A percentile compares a stretch with the other conserved stretches of the same genome.
Evolutionary conservation across 306 rosid species (phyloP).

Genomic region (Dicorynia guianensis): DNA sequence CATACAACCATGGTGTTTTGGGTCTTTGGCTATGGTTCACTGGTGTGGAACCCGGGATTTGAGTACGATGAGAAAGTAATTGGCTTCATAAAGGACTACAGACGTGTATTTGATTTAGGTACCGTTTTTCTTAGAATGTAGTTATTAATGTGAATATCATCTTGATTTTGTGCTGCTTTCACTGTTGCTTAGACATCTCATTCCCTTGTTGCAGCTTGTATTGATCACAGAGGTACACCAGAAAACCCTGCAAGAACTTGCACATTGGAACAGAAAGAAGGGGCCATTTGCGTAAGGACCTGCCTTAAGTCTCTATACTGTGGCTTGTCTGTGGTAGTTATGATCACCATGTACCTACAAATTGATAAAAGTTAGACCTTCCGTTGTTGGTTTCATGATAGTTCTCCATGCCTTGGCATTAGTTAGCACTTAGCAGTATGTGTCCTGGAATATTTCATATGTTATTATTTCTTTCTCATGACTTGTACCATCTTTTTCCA

Average conservation of each 20-base stretch:
- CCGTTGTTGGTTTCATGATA: neutral
- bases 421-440: neutral
- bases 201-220: slow-evolving; percentile 65
- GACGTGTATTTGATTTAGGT: slow-evolving; percentile 96
- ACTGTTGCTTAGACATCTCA: slow-evolving; percentile 2
- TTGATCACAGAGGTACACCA: slow-evolving; percentile 94
- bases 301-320: neutral
- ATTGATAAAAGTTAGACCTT: neutral
- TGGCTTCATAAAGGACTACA: slow-evolving; percentile 86
- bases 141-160: neutral
- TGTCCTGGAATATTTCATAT: neutral
- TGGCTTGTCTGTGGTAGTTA: neutral
- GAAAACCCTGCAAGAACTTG: slow-evolving; percentile 94
- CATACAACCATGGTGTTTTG: slow-evolving; percentile 82
- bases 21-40: slow-evolving; percentile 97
- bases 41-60: slow-evolving; percentile 96
- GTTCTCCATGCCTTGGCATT: neutral
- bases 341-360: neutral
- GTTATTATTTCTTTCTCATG: slow-evolving; percentile 13
- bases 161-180: neutral
- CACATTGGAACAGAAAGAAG: slow-evolving; percentile 83
- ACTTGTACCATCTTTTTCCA: slow-evolving; percentile 39
- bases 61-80: slow-evolving; percentile 78
- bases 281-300: slow-evolving; percentile 74
- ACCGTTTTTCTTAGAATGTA: slow-evolving; percentile 12